Base-by-base conservation (phyloP, 2,329 filamentous ascomycete genomes). In the Fusarium azukiicola region DNA sequence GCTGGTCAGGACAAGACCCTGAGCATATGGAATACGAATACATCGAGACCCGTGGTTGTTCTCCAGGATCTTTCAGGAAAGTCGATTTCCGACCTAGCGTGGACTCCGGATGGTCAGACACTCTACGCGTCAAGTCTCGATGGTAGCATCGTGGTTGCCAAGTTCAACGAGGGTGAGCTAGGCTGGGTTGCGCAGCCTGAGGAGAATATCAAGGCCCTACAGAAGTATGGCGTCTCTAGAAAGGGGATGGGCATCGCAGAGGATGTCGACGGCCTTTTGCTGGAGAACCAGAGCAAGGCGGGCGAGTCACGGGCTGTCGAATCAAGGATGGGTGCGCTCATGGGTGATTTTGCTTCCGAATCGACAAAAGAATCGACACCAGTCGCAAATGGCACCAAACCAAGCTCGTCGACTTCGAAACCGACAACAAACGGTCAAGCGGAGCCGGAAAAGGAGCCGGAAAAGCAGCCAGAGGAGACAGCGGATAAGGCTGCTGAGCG, bases 21-120 rank as follows among this genome's bases (percentile, higher is more conserved):
- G 54, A 99, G 96, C 83, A 95, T 99, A 49, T 99, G 98, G 98
- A 99, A 99, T 82, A 99, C 98, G 2, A 98, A 97, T 84, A 98
- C 96, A 36, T 97, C 98, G 1, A 91, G 98, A 32, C 98, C 98
- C 0, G 95, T 99, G 27, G 95, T 99, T 27, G 97, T 99, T 69
- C 92, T 97, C 14, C 96, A 98, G 84, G 97, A 99, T 82, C 87
- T 99, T 74, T 95, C 96, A 23, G 94, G 94, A 54, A 99, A 99
- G 86, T 96, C 98, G 1, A 97, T 99, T 79, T 98, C 97, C 3
- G 98, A 99, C 87, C 90, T 99, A 69, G 94, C 97, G 0, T 99
- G 98, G 98, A 96, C 95, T 9, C 98, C 98, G 0, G 96, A 98
- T 86, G 98, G 98, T 6, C 96, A 96, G 84, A 97, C 94, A 1